Percentiles rank a stretch among this genome's conserved stretches.
Evolutionary conservation across 2,329 filamentous ascomycete genomes (phyloP).

Genomic region (Microdochium bolleyi): DNA sequence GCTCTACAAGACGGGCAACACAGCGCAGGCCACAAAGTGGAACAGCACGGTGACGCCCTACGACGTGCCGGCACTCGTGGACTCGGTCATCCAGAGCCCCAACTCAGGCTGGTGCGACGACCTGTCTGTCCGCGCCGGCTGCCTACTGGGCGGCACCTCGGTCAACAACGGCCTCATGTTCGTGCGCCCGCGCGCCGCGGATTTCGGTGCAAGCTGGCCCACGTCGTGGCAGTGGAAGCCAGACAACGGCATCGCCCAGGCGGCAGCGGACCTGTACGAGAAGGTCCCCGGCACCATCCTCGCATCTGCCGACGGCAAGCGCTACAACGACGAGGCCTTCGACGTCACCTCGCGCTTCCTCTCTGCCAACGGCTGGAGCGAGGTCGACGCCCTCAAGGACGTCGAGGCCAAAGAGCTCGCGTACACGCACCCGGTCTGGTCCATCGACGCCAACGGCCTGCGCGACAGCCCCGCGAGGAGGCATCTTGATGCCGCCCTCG

Average conservation of each 20-base stretch:
- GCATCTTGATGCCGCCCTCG: conserved; percentile 1
- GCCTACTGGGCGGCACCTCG: conserved; percentile 22
- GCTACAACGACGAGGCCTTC: conserved; percentile 9
- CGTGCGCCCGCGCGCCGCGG: conserved; percentile 9
- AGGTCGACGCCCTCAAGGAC: conserved; percentile 6
- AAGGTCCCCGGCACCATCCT: conserved; percentile 8
- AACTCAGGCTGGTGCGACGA: conserved; percentile 15
- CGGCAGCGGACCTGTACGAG: conserved; percentile 9
- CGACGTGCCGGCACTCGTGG: conserved; percentile 11
- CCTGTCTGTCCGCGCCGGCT: conserved; percentile 15
- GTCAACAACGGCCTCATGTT: conserved; percentile 17
- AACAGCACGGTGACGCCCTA: conserved; percentile 13
- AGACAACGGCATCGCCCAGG: conserved; percentile 4
- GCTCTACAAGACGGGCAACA: conserved; percentile 8
- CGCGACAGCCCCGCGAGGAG: conserved; percentile 8
- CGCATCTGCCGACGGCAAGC: conserved; percentile 7
- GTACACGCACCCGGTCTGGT: conserved; percentile 10
- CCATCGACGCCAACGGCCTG: conserved; percentile 28
- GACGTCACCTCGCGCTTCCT: conserved; percentile 8
- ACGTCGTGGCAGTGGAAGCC: conserved; percentile 9
- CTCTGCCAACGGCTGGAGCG: conserved; percentile 7
- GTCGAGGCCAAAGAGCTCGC: conserved; percentile 8
- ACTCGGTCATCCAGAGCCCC: conserved; percentile 3
- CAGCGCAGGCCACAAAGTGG: conserved; percentile 12
- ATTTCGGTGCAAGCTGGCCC: conserved; percentile 7